Percentiles rank a stretch among this genome's conserved stretches.
These are phyloP conservation scores for Xylariaceae sp. DNA, from an alignment of 2,329 filamentous ascomycete genomes.

Conservation along the genomic window DNA sequence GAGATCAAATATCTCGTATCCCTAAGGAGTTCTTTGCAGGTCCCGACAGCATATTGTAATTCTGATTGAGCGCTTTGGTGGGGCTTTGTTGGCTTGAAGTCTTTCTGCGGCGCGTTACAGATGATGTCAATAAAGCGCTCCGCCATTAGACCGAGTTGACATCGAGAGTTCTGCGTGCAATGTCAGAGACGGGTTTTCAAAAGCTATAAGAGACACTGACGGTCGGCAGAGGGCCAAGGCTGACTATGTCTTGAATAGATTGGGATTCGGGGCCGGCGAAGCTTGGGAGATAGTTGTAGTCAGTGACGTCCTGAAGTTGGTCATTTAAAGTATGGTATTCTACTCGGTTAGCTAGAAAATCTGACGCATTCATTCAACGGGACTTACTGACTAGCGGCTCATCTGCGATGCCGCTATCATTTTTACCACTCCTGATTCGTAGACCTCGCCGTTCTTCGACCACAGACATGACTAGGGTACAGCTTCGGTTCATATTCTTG, in stretches of 20 bases:
- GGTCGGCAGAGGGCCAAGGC: slow-evolving; percentile 48
- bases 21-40: slow-evolving; percentile 12
- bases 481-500: slow-evolving; percentile 42
- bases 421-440: slow-evolving; percentile 37
- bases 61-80: slow-evolving; percentile 36
- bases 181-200: neutral
- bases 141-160: slow-evolving; percentile 43
- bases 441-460: slow-evolving; percentile 47
- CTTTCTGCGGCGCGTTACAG: slow-evolving; percentile 42
- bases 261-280: slow-evolving; percentile 35
- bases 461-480: slow-evolving; percentile 47
- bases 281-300: slow-evolving; percentile 49
- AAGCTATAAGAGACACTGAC: slow-evolving; percentile 31
- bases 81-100: slow-evolving; percentile 44
- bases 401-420: slow-evolving; percentile 35
- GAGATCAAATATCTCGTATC: neutral
- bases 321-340: neutral
- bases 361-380: neutral
- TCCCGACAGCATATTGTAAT: slow-evolving; percentile 39
- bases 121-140: slow-evolving; percentile 51
- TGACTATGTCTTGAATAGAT: slow-evolving; percentile 40
- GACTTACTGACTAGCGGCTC: slow-evolving; percentile 44
- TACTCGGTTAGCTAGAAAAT: slow-evolving; percentile 1
- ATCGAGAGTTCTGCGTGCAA: slow-evolving; percentile 39
- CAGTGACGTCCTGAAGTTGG: slow-evolving; percentile 34